Evolutionary conservation across 2,329 filamentous ascomycete genomes (phyloP).

Genomic region (Macrophomina tecta): DNA sequence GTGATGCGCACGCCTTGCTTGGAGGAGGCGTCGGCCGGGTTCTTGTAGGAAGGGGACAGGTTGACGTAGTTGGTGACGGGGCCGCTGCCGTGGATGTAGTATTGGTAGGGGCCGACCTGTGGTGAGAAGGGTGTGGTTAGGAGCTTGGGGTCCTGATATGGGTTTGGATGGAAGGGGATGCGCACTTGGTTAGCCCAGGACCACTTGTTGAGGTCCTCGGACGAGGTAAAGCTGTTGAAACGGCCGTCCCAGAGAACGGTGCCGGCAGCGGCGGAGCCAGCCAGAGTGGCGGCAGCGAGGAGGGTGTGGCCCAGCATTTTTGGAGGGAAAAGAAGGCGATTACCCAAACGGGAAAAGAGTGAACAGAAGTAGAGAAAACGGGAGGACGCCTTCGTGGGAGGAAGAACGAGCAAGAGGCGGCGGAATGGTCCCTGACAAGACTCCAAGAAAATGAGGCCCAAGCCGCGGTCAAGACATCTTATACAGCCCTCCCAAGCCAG

Average conservation of each 20-base stretch:
- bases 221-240: constrained; percentile 65
- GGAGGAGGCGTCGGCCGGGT: constrained; percentile 66
- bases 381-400: background rate
- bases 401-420: background rate
- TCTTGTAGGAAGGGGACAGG: constrained; percentile 66
- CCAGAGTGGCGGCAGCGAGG: constrained; percentile 1
- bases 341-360: background rate
- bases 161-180: constrained; percentile 48
- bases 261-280: constrained; percentile 36
- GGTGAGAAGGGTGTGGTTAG: background rate
- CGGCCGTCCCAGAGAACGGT: constrained; percentile 69
- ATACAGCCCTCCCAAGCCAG: background rate
- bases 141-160: constrained; percentile 54
- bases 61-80: constrained; percentile 66
- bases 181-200: constrained; percentile 15
- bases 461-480: constrained; percentile 10
- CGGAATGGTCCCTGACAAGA: background rate
- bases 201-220: constrained; percentile 62
- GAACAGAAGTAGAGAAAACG: background rate
- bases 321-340: background rate
- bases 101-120: constrained; percentile 72
- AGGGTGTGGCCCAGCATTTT: constrained; percentile 16
- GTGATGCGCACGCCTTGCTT: constrained; percentile 72
- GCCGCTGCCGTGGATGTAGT: constrained; percentile 73
- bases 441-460: background rate